phyloP scores from a whole-genome alignment of 257 asterid species.

The Ballota nigra region DNA sequence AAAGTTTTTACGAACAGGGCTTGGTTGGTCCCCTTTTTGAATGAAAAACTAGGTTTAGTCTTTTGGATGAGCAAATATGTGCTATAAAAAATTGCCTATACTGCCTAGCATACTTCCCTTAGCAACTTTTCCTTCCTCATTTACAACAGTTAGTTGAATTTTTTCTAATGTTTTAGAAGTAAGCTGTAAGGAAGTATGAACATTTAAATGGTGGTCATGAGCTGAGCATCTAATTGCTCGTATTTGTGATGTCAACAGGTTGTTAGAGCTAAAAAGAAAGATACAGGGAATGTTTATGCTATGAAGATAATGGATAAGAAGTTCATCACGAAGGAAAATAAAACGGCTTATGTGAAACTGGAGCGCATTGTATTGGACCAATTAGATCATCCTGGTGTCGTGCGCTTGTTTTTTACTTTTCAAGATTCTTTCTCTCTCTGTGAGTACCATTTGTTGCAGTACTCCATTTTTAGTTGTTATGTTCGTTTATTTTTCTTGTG shows the following conservation, averaged over 20 bases:
- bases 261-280: conserved; percentile 95
- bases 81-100: too few relatives aligned
- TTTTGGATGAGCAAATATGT: neutral
- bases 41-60: neutral
- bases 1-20: neutral
- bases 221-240: neutral
- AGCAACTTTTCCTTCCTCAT: neutral
- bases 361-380: conserved; percentile 99
- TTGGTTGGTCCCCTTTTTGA: neutral
- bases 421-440: conserved; percentile 95
- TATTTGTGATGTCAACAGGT: conserved; percentile 51
- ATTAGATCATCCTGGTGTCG: conserved; percentile 94
- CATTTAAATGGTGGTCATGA: too few relatives aligned
- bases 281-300: conserved; percentile 79
- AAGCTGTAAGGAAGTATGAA: neutral
- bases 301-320: conserved; percentile 98
- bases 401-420: conserved; percentile 83
- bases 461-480: neutral
- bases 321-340: conserved; percentile 96
- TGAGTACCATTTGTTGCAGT: conserved; percentile 42
- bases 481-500: conserved; percentile 12
- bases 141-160: neutral
- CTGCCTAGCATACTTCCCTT: neutral
- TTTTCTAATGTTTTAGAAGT: neutral
- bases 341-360: conserved; percentile 94